Base-by-base conservation (phyloP, 2,329 filamentous ascomycete genomes). In the Rutstroemia sp. region DNA sequence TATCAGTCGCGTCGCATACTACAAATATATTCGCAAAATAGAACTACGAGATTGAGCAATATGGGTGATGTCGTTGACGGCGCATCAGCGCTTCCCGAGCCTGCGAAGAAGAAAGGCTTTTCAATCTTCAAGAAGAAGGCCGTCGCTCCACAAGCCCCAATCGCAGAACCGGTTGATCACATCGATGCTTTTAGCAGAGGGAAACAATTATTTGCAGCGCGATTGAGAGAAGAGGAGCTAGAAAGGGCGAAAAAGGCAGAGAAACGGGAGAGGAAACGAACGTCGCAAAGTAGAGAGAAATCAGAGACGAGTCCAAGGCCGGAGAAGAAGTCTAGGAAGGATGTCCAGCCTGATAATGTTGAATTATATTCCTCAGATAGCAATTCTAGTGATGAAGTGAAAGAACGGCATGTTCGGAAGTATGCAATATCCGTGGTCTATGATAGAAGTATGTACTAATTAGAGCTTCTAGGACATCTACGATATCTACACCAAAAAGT, bases 121-220 rank as follows among this genome's bases (percentile, higher is more conserved):
- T 75, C 75, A 0, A 73, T 82, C 18, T 84, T 84, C 70, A 82
- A 78, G 51, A 80, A 50, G 52, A 38, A 78, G 61, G 75, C 79
- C 48, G 69, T 73, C 21, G 79, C 77, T 75, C 74, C 77, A 16
- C 56, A 59, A 53, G 49, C 53, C n/a, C 69, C 66, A 25, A 66
- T 71, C 23, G 66, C 66, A 30, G 71, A 74, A 58, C 38, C 53
- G 3, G 66, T 70, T 25, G 63, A 69, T 27, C 62, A 58, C 16
- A 57, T 70, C 12, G 73, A 76, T 10, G 75, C 79, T 58, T 81
- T 79, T 62, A 75, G 74, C 41, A 74, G 76, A 52, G 73, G 74
- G 37, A 71, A 73, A 57, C 74, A 77, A 49, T 69, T 75, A 2
- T 78, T 76, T 60, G 69, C 72, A 9, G 73, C 76, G 58, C 73